phyloP scores from a whole-genome alignment of 257 asterid genomes.

The Cruciata laevipes region DNA sequence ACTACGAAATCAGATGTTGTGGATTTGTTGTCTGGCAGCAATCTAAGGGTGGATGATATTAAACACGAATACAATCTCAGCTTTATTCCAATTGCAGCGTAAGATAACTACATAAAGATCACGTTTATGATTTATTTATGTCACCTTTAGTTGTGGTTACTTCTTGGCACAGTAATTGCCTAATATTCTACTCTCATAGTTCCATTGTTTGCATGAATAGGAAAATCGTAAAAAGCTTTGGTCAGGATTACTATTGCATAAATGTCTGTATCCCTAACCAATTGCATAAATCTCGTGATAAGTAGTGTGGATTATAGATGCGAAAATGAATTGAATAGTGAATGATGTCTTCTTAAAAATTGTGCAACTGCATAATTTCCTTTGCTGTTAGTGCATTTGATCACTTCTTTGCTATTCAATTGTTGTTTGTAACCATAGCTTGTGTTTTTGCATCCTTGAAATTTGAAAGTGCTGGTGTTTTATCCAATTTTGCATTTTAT shows the following conservation, averaged over 20 bases:
- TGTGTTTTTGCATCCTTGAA: neutral
- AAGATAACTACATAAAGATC: neutral
- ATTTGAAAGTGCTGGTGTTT: neutral
- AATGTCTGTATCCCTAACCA: neutral
- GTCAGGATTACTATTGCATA: neutral
- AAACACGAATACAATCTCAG: slow-evolving; percentile 44
- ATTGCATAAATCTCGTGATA: neutral
- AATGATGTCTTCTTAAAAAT: neutral
- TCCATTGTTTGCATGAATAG: neutral
- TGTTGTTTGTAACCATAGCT: neutral
- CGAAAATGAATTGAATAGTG: neutral
- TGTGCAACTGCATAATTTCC: neutral
- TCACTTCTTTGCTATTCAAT: neutral
- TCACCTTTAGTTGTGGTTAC: neutral
- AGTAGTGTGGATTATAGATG: neutral
- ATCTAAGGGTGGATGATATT: slow-evolving; percentile 39
- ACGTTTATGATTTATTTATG: neutral
- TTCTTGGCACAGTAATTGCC: neutral
- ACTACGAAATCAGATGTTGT: slow-evolving; percentile 47
- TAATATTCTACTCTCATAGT: neutral
- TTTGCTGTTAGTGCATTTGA: neutral
- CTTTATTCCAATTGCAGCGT: slow-evolving; percentile 39
- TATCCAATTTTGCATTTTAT: neutral
- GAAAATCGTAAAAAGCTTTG: neutral
- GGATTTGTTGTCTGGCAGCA: slow-evolving; percentile 37